Percentiles rank a stretch among this genome's conserved stretches.
Evolutionary conservation across 768 basidiomycete species (phyloP).

Genomic region (Suillus decipiens): DNA sequence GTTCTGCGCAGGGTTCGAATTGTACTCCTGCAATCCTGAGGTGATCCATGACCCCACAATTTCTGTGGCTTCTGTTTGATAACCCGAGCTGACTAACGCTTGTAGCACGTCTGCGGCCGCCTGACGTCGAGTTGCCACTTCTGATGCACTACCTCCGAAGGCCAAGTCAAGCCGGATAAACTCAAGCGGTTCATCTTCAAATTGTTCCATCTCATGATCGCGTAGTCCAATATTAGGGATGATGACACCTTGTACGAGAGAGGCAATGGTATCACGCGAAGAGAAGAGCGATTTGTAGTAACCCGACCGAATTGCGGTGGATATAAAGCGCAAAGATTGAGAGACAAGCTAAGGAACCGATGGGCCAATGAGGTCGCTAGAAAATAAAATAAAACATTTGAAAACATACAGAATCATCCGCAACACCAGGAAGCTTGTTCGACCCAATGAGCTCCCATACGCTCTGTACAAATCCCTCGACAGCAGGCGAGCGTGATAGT

Average conservation of each 20-base stretch:
- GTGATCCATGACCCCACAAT: slow-evolving; percentile 86
- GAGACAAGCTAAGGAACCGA: slow-evolving; percentile 67
- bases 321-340: slow-evolving; percentile 88
- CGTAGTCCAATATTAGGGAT: slow-evolving; percentile 91
- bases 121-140: slow-evolving; percentile 84
- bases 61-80: slow-evolving; percentile 83
- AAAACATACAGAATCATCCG: slow-evolving; percentile 68
- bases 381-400: neutral
- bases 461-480: slow-evolving; percentile 75
- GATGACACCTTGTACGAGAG: slow-evolving; percentile 86
- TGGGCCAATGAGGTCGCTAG: neutral
- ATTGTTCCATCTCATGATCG: slow-evolving; percentile 90
- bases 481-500: slow-evolving; percentile 59
- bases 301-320: slow-evolving; percentile 88
- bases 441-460: slow-evolving; percentile 86
- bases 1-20: slow-evolving; percentile 54
- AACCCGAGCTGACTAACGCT: slow-evolving; percentile 79
- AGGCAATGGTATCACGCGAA: slow-evolving; percentile 74
- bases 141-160: slow-evolving; percentile 49
- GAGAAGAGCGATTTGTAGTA: slow-evolving; percentile 83
- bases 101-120: slow-evolving; percentile 96
- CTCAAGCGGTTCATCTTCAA: slow-evolving; percentile 96
- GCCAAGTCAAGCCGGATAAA: slow-evolving; percentile 89
- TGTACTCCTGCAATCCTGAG: slow-evolving; percentile 70
- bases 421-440: slow-evolving; percentile 66